These are phyloP conservation scores for Suillus paluster DNA, from an alignment of 768 basidiomycete species.

Conservation along the genomic window DNA sequence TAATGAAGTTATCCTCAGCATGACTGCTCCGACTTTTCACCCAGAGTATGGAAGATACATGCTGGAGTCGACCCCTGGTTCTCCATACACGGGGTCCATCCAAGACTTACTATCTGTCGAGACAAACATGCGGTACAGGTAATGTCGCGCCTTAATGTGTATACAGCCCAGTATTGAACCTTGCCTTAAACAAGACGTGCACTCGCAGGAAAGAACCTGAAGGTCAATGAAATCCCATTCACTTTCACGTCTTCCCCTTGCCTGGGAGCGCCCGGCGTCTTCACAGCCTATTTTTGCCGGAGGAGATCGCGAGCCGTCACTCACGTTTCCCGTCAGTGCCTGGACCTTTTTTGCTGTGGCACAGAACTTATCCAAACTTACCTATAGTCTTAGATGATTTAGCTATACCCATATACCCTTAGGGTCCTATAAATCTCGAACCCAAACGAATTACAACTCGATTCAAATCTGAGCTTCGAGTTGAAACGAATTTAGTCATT, in stretches of 20 bases:
- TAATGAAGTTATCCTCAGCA: slow-evolving; percentile 41
- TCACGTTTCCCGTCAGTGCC: slow-evolving; percentile 92
- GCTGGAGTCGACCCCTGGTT: slow-evolving; percentile 97
- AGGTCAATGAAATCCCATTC: slow-evolving; percentile 84
- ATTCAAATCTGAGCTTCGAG: too few relatives aligned
- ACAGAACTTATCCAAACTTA: slow-evolving; percentile 20
- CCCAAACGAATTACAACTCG: too few relatives aligned
- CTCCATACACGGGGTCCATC: slow-evolving; percentile 90
- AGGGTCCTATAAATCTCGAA: too few relatives aligned
- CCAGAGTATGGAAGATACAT: slow-evolving; percentile 99
- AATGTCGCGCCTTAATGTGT: slow-evolving; percentile 4
- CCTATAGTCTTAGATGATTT: too few relatives aligned
- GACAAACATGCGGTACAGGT: slow-evolving; percentile 94
- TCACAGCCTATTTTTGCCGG: slow-evolving; percentile 93
- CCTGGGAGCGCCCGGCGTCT: slow-evolving; percentile 84
- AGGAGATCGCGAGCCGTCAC: slow-evolving; percentile 96
- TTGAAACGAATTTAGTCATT: too few relatives aligned
- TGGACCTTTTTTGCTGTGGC: slow-evolving; percentile 12
- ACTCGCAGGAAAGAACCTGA: slow-evolving; percentile 82
- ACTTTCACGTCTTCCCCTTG: slow-evolving; percentile 96
- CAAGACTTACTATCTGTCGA: slow-evolving; percentile 89
- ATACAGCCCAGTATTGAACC: slow-evolving; percentile 9
- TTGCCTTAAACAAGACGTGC: slow-evolving; percentile 58
- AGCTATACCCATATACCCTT: too few relatives aligned
- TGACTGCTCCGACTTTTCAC: slow-evolving; percentile 88